Conservation (phyloP, 2,329 filamentous ascomycete genomes). For the Fusarium tricinctum region DNA sequence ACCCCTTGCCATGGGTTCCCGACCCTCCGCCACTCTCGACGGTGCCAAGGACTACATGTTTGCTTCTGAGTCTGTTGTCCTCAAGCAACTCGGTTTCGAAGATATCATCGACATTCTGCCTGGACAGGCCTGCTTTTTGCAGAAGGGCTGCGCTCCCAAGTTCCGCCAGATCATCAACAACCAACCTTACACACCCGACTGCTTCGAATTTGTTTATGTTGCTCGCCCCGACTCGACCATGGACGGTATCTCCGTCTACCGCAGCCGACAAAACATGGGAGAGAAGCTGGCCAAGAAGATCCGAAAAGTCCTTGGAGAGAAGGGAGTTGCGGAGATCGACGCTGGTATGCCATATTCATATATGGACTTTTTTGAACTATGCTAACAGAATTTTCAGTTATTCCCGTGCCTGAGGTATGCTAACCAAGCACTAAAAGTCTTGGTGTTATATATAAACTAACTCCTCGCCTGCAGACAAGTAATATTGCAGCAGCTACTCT, state of each 20-base stretch:
- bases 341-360: constrained; percentile 56
- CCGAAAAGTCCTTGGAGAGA: constrained; percentile 73
- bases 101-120: constrained; percentile 83
- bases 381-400: constrained; percentile 28
- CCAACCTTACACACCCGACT: constrained; percentile 81
- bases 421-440: not conserved
- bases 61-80: constrained; percentile 88
- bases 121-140: constrained; percentile 87
- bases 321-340: constrained; percentile 82
- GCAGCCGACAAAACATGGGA: constrained; percentile 89
- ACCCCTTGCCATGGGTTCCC: constrained; percentile 82
- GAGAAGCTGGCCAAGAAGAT: constrained; percentile 82
- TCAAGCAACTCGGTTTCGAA: constrained; percentile 83
- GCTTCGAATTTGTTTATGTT: constrained; percentile 75
- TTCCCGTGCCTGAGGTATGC: constrained; percentile 67
- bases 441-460: not conserved
- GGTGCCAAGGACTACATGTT: constrained; percentile 87
- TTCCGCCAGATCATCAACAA: constrained; percentile 81
- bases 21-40: constrained; percentile 73
- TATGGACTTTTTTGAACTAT: not conserved
- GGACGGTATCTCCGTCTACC: constrained; percentile 89
- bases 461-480: constrained; percentile 69
- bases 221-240: constrained; percentile 85
- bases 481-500: constrained; percentile 84
- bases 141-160: constrained; percentile 80